A percentile compares a stretch with the other conserved stretches of the same genome.
These are phyloP conservation scores for Neofusicoccum ribis DNA, from an alignment of 2,329 filamentous ascomycete species.

Conservation along the genomic window DNA sequence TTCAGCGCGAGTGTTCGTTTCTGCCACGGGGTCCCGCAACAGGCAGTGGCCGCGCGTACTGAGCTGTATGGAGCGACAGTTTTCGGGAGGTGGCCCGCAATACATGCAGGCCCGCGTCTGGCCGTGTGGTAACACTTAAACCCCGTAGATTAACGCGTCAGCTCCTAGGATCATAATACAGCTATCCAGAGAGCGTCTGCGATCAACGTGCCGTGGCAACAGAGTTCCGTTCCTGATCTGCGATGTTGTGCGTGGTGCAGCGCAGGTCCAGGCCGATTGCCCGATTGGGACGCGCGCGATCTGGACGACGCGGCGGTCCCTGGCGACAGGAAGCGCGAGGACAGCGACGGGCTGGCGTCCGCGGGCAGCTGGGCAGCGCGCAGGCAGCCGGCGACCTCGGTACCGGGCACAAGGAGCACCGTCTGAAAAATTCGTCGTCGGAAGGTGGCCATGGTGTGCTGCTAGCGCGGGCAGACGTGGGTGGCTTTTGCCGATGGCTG, in stretches of 20 bases:
- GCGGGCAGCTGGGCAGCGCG: not conserved
- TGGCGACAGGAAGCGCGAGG: not conserved
- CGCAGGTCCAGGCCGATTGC: not conserved
- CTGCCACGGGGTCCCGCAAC: not conserved
- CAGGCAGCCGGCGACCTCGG: not conserved
- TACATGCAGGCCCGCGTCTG: not conserved
- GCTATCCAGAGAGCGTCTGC: not conserved
- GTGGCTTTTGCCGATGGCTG: not conserved
- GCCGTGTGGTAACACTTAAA: not conserved
- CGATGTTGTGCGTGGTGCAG: not conserved
- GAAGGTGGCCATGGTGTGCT: not conserved
- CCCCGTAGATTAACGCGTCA: not conserved
- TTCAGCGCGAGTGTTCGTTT: not conserved
- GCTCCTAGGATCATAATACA: not conserved
- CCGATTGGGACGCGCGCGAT: slow-evolving; percentile 7
- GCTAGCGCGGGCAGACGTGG: not conserved
- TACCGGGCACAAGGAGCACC: not conserved
- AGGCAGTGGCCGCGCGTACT: not conserved
- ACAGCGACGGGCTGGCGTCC: not conserved
- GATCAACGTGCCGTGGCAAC: not conserved
- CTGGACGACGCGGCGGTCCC: not conserved
- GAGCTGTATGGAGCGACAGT: not conserved
- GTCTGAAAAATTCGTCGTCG: not conserved
- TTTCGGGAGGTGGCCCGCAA: not conserved
- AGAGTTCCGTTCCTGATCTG: not conserved